Base-by-base conservation (phyloP, 768 basidiomycete genomes). In the Trametes gibbosa region DNA sequence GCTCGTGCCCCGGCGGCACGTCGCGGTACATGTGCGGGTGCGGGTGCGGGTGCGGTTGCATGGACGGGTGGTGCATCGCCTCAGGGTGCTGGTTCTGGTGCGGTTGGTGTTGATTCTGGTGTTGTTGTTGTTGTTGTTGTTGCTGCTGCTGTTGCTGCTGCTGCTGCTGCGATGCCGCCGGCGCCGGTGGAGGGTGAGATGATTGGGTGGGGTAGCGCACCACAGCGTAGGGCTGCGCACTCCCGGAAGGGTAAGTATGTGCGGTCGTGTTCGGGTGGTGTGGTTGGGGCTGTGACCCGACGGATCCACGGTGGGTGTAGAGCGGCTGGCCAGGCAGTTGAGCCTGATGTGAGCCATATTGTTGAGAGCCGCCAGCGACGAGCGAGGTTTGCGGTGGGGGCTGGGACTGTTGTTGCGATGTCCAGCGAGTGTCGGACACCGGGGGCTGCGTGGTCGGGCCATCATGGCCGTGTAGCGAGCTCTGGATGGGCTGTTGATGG, bases 381-480 rank as follows among this genome's bases (percentile, higher is more conserved):
- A 49, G 54, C 50, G 23, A 46, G 53, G 24, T 61, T 53, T 34
- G 50, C 3, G 23, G 43, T 19, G 2, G 51, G 10, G 37, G 39
- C 7, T 61, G 59, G n/a, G 58, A 24, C 45, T 50, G 57, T 2
- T 47, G 17, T 25, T 62, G 48, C 27, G 66, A 64, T 16, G 62
- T 59, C 65, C 66, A 66, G 40, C 65, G 64, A 42, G 67, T 54
- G 21, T 65, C 67, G 1, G 68, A 69, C 1, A 66, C 51, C 2
- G 68, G 68, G 7, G 64, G 23, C 56, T 69, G 68, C 41, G 66
- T 56, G 43, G 47, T 39, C 7, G 55, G 47, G 19, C 25, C 39
- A 19, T 24, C 47, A 37, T 56, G 64, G 14, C 53, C 50, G 34
- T 56, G 60, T 27, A 43, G 55, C 25, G 50, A 39, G 47, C 34